Evolutionary conservation across 305 asterid species (phyloP).

Genomic region (Solanum hybrid): DNA sequence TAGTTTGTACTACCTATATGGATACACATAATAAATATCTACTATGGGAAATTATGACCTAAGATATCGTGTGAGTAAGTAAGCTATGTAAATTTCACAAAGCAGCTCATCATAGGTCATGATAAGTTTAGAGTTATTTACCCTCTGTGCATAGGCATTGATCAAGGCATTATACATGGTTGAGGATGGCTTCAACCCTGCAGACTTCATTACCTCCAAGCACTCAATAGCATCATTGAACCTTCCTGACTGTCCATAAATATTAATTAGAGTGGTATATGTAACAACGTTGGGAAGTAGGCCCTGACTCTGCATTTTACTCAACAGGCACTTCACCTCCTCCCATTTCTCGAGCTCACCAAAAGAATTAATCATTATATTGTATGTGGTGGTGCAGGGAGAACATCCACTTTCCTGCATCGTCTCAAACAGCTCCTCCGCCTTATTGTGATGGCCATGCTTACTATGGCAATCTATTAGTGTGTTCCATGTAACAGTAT

Average conservation of each 20-base stretch:
- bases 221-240: slow-evolving; percentile 84
- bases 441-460: slow-evolving; percentile 53
- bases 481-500: slow-evolving; percentile 87
- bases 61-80: not conserved
- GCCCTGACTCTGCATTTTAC: slow-evolving; percentile 73
- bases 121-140: slow-evolving; percentile 17
- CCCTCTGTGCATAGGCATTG: slow-evolving; percentile 95
- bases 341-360: slow-evolving; percentile 91
- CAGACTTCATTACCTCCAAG: slow-evolving; percentile 86
- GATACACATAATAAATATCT: not conserved
- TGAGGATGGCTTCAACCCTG: slow-evolving; percentile 77
- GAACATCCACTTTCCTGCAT: slow-evolving; percentile 61
- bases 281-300: slow-evolving; percentile 80
- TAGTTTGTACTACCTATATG: not conserved
- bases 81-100: not conserved
- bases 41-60: not conserved
- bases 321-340: slow-evolving; percentile 56
- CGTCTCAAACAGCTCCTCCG: slow-evolving; percentile 58
- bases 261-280: slow-evolving; percentile 76
- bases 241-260: slow-evolving; percentile 80
- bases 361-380: slow-evolving; percentile 73
- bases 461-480: slow-evolving; percentile 85
- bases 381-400: slow-evolving; percentile 83
- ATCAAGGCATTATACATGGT: slow-evolving; percentile 94
- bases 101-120: not conserved